Evolutionary conservation across 768 basidiomycete species (phyloP).

Genomic region (Lentinula sp.): DNA sequence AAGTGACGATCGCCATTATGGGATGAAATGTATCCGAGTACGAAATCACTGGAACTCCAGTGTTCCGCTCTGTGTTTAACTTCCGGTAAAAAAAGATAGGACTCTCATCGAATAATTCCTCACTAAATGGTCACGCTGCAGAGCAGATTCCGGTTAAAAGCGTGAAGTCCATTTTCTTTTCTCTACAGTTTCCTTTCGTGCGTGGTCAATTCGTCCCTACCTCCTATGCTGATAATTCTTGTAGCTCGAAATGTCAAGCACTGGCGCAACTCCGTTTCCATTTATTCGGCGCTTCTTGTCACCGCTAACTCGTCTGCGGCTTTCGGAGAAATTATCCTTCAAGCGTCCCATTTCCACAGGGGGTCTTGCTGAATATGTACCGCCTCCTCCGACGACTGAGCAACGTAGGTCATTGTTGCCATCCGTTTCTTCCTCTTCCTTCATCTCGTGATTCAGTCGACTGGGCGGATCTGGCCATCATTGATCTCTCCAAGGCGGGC

Average conservation of each 20-base stretch:
- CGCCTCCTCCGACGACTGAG: slow-evolving; percentile 4
- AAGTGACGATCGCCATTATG: neutral
- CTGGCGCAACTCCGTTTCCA: neutral
- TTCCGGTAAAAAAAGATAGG: neutral
- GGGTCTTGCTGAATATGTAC: slow-evolving; percentile 1
- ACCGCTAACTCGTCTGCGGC: neutral
- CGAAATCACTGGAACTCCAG: neutral
- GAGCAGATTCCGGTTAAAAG: neutral
- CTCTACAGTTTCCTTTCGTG: neutral
- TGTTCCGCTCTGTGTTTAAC: neutral
- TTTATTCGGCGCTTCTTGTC: neutral
- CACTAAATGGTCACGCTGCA: neutral
- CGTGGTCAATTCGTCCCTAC: neutral
- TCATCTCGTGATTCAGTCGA: slow-evolving; percentile 24
- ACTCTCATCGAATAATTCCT: neutral
- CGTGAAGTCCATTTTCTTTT: neutral
- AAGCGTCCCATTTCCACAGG: neutral
- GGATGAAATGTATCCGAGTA: neutral
- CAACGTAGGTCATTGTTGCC: neutral
- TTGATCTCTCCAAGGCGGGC: slow-evolving; percentile 39
- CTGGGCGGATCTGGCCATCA: slow-evolving; percentile 44
- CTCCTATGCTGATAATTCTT: neutral
- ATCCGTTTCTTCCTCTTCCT: slow-evolving; percentile 10
- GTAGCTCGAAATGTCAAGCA: neutral
- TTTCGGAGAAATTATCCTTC: neutral